Conservation (phyloP, 78 protist genomes). For the Anaeramoeba flamelloides region DNA sequence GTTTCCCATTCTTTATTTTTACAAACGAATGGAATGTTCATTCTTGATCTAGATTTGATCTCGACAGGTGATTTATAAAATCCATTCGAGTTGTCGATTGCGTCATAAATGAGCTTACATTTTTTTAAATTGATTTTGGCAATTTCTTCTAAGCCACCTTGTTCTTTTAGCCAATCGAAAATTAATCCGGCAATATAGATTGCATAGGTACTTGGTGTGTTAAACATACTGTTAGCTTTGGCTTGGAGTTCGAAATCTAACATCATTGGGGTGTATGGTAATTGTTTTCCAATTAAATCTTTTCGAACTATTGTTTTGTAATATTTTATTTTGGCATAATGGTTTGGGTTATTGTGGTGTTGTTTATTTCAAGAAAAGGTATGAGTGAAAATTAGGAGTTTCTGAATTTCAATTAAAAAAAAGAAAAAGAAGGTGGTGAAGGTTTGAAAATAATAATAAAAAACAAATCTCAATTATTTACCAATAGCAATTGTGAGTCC, state of each 20-base stretch:
- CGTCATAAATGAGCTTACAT: constrained; percentile 35
- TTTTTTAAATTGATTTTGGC: not conserved
- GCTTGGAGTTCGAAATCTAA: constrained; percentile 12
- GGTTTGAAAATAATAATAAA: not conserved
- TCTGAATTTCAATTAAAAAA: no score
- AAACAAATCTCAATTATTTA: not conserved
- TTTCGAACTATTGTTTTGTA: no score
- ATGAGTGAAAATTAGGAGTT: no score
- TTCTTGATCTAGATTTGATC: constrained; percentile 40
- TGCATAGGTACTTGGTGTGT: constrained; percentile 46
- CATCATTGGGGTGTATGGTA: constrained; percentile 20
- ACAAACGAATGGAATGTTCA: constrained; percentile 57
- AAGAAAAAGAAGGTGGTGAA: not conserved
- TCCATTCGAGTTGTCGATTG: constrained; percentile 37
- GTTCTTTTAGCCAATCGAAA: constrained; percentile 47
- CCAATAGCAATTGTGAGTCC: constrained; percentile 69
- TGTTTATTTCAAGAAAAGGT: no score
- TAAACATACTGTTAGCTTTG: constrained; percentile 26
- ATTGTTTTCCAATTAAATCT: constrained; percentile 33
- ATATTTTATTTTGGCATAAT: no score
- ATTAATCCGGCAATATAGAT: constrained; percentile 64
- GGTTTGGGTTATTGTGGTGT: no score
- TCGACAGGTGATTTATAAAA: constrained; percentile 37
- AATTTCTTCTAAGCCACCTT: constrained; percentile 56
- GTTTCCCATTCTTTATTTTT: constrained; percentile 16